These are phyloP conservation scores for Apiospora hydei DNA, from an alignment of 2,329 filamentous ascomycete species.

Conservation along the genomic window DNA sequence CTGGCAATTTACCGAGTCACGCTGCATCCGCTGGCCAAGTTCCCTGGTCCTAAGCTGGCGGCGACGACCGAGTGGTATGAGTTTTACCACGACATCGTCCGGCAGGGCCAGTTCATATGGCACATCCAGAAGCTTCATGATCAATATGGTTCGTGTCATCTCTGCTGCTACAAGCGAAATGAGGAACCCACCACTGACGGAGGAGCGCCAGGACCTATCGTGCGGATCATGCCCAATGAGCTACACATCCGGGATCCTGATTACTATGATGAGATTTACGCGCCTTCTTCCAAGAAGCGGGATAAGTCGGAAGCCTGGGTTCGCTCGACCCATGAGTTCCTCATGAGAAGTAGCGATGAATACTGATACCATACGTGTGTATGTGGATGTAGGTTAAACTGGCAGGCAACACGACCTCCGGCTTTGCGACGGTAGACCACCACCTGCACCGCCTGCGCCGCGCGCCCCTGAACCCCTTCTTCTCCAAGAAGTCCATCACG, in stretches of 20 bases:
- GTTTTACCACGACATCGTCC: slow-evolving; percentile 52
- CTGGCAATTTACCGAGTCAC: slow-evolving; percentile 38
- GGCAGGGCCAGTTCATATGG: slow-evolving; percentile 51
- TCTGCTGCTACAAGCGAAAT: neutral
- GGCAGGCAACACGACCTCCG: slow-evolving; percentile 29
- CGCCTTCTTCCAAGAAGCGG: slow-evolving; percentile 39
- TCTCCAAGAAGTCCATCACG: slow-evolving; percentile 42
- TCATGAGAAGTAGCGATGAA: neutral
- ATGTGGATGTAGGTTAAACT: neutral
- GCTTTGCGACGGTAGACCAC: slow-evolving; percentile 33
- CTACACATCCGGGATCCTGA: slow-evolving; percentile 33
- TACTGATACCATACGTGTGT: neutral
- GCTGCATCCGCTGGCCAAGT: slow-evolving; percentile 47
- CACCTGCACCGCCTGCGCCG: slow-evolving; percentile 38
- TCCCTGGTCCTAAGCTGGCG: slow-evolving; percentile 49
- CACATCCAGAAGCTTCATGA: slow-evolving; percentile 51
- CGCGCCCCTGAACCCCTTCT: slow-evolving; percentile 36
- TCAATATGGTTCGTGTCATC: slow-evolving; percentile 43
- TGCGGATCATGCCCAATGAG: slow-evolving; percentile 35
- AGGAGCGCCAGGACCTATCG: slow-evolving; percentile 26
- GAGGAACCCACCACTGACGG: neutral
- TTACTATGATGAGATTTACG: slow-evolving; percentile 50
- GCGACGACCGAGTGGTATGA: slow-evolving; percentile 50
- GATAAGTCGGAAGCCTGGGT: slow-evolving; percentile 36
- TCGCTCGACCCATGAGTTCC: neutral